phyloP scores from a whole-genome alignment of 2,329 filamentous ascomycete genomes.

The Fusarium nygamai region DNA sequence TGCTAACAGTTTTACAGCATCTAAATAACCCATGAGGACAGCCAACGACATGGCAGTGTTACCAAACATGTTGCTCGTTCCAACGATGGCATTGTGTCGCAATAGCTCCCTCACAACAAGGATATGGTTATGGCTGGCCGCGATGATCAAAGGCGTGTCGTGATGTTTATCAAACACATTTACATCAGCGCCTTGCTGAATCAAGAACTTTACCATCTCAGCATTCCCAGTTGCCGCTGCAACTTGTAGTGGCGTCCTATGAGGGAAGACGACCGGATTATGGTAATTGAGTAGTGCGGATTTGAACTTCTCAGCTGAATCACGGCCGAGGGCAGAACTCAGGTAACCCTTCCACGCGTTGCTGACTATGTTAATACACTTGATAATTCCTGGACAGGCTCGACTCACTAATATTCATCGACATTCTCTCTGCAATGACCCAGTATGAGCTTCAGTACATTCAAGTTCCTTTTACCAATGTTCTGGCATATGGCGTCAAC shows the following conservation, averaged over 20 bases:
- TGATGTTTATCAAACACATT: not conserved
- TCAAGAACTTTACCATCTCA: not conserved
- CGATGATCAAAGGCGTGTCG: not conserved
- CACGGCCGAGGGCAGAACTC: no score
- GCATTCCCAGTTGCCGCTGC: not conserved
- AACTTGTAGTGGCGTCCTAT: not conserved
- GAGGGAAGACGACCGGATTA: rapidly evolving
- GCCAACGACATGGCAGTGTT: not conserved
- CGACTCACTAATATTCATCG: not conserved
- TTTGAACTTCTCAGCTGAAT: not conserved
- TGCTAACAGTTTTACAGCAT: not conserved
- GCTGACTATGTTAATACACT: not conserved
- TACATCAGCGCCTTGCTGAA: not conserved
- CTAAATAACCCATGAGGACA: not conserved
- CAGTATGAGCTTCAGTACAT: not conserved
- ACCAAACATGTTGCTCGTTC: not conserved
- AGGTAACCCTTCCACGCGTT: not conserved
- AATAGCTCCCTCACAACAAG: not conserved
- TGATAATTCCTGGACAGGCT: not conserved
- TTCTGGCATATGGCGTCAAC: not conserved
- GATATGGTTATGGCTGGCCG: not conserved
- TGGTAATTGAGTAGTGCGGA: not conserved
- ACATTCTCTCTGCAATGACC: not conserved
- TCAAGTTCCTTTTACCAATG: not conserved
- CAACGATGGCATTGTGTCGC: not conserved